Base-by-base conservation (phyloP, 371 early-diverging fungal species). In the Apophysomyces variabilis region DNA sequence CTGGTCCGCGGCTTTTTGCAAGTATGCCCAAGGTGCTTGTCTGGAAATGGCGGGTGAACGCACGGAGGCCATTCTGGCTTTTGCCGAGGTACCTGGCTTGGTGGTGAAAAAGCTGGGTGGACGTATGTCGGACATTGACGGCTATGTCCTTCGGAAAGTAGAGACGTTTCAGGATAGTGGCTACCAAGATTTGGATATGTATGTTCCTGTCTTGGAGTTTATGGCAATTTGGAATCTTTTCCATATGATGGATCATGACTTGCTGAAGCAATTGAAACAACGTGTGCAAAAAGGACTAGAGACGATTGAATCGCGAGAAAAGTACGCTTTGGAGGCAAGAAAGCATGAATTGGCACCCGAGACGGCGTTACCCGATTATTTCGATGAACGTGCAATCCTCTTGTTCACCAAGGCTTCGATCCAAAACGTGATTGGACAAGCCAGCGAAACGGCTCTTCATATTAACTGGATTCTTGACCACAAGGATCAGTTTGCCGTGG, bases 401-500 rank as follows among this genome's bases (percentile, higher is more conserved):
- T 54, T 77, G 1, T 69, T 82, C 14, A 63, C 76, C 64, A 80
- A 79, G 43, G 66, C 79, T 6, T 62, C 78, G 8, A 66, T 82
- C 4, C 61, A 74, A 36, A 82, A 82, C 57, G 73, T 67, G 1
- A 21, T 76, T 0, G 74, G 74, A 0, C 39, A 62, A 1, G 57
- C 68, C 8, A 63, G 62, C 11, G 72, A 74, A 8, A 71, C 64
- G 5, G 73, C 70, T 3, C 62, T 74, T 9, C 71, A 79, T 47
- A 69, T 86, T 57, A 83, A 80, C 45, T 88, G 89, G 89, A 76
- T 88, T 21, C 44, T 86, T 35, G 89, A 87, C 37, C 82, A 85
- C 59, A 71, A 75, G 13, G 72, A 76, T 6, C 76, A 68, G 39
- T 79, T 82, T 38, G 38, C 41, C 5, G 70, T 74, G 4, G 87